Evolutionary conservation across 2,329 filamentous ascomycete species (phyloP), one percentile per base, ranked within the genome.

Genomic region (Penicillium sp.): DNA sequence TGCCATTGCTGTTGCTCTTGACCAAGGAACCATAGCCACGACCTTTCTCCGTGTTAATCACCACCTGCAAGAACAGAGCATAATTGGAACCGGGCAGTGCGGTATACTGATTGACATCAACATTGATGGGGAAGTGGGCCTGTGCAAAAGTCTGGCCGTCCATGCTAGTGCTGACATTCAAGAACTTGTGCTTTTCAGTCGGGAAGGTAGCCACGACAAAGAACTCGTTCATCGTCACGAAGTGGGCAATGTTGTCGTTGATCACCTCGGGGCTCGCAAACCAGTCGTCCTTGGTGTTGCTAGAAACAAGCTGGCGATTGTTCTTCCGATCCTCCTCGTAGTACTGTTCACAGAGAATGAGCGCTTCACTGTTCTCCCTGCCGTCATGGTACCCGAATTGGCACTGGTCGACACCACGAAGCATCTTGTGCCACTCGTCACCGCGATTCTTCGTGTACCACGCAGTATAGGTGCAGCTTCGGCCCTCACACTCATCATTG

Each of bases 1-100:
- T 98, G 44, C 93, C 93, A 64, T 98, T 97, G 60, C 89, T 96
- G 73, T 98, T 98, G 64, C 89, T 96, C 79, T 97, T 98, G 69
- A 98, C 82, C 58, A 98, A 88, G 20, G 86, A 85, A 29, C 93
- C 93, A 59, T 87, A 89, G 49, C 86, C 80, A 41, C 79, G 80
- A 14, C 81, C 84, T 41, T 75, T 65, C 3, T 74, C 73, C 32
- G 77, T 78, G 59, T 86, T 85, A 32, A 88, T 87, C 0, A 86
- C 89, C 38, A 97, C 91, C 62, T 97, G 94, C 47, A 98, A 72
- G 70, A 97, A 97, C 48, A 98, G 79, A 1, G 93, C 87, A 67
- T 97, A 91, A 0, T 89, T 95, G 1, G 89, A 93, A 69, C 90
- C 96, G 65, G 96, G 90, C 24, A 98, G 77, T 3, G 97, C 87